phyloP scores from a whole-genome alignment of 2,329 filamentous ascomycete species.

The Penicillium sp. region DNA sequence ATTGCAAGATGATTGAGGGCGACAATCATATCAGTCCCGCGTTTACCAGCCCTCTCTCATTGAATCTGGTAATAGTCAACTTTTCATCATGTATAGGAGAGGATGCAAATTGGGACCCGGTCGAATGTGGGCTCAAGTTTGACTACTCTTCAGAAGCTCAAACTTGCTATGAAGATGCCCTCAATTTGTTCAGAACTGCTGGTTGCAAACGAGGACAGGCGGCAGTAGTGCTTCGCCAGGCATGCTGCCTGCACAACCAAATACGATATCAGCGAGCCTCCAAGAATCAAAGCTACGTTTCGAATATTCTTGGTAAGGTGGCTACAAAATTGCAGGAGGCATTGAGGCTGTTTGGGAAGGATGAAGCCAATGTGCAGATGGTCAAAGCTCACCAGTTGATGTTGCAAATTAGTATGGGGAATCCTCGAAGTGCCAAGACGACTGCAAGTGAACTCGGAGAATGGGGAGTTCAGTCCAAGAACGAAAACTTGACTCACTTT shows the following conservation, averaged over 20 bases:
- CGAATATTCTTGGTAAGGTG: conserved; percentile 3
- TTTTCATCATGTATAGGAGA: conserved; percentile 4
- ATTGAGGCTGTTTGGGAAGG: conserved; percentile 14
- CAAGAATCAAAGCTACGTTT: background rate
- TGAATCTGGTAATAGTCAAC: conserved; percentile 19
- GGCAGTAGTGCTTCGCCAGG: conserved; percentile 21
- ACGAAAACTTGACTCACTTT: conserved; percentile 17
- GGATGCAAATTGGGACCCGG: conserved; percentile 14
- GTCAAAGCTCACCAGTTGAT: conserved; percentile 21
- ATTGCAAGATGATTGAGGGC: conserved; percentile 20
- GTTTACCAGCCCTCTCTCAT: conserved; percentile 22
- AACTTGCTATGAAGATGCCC: conserved; percentile 14
- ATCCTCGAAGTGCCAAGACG: conserved; percentile 1
- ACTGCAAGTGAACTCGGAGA: conserved; percentile 16
- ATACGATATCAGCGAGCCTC: conserved; percentile 5
- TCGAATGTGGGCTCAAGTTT: conserved; percentile 11
- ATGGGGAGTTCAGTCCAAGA: conserved; percentile 17
- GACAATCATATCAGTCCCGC: conserved; percentile 19
- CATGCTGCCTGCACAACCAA: conserved; percentile 18
- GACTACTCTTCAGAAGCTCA: conserved; percentile 10
- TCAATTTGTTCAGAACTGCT: conserved; percentile 11
- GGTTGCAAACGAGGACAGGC: conserved; percentile 21
- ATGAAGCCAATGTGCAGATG: conserved; percentile 18
- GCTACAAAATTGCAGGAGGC: conserved; percentile 9
- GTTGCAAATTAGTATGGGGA: conserved; percentile 16